A percentile compares a stretch with the other conserved stretches of the same genome.
Conservation (phyloP, 805 yeast species). For the Cyberlindnera nakhonratchasimensis region DNA sequence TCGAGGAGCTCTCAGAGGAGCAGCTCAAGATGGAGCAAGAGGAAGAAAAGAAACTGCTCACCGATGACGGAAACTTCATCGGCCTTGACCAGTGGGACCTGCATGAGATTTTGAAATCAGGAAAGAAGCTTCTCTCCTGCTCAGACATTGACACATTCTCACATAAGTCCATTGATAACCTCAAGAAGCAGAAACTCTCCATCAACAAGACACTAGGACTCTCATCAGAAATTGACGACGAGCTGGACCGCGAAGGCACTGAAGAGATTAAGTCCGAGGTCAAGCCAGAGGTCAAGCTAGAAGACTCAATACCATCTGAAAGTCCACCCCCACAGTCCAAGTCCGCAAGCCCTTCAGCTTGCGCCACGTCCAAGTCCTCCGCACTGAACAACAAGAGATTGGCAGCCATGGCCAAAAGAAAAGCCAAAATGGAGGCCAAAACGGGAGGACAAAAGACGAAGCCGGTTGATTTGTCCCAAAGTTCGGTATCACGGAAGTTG, state of each 20-base stretch:
- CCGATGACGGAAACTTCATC: slow-evolving; percentile 40
- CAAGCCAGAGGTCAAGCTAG: slow-evolving; percentile 4
- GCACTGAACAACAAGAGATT: slow-evolving; percentile 64
- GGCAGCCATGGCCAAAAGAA: slow-evolving; percentile 91
- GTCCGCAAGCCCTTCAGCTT: slow-evolving; percentile 10
- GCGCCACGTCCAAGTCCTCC: neutral
- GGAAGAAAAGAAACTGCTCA: slow-evolving; percentile 24
- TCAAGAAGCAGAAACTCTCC: slow-evolving; percentile 48
- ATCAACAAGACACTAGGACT: slow-evolving; percentile 42
- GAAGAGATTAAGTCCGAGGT: slow-evolving; percentile 12
- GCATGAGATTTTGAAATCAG: slow-evolving; percentile 45
- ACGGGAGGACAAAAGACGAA: slow-evolving; percentile 39
- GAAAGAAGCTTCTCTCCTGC: slow-evolving; percentile 41
- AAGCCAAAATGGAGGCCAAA: slow-evolving; percentile 71
- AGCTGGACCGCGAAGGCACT: slow-evolving; percentile 19
- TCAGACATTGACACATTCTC: slow-evolving; percentile 23
- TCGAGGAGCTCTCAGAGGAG: slow-evolving; percentile 21
- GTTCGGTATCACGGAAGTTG: slow-evolving; percentile 58
- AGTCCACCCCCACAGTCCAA: slow-evolving; percentile 8
- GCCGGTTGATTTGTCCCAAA: slow-evolving; percentile 68
- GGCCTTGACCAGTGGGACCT: slow-evolving; percentile 50
- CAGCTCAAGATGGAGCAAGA: slow-evolving; percentile 21
- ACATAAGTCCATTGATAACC: slow-evolving; percentile 38
- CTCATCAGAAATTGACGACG: slow-evolving; percentile 32
- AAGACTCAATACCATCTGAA: neutral